phyloP scores from a whole-genome alignment of 2,329 filamentous ascomycete genomes.

The Pseudogymnoascus destructans region DNA sequence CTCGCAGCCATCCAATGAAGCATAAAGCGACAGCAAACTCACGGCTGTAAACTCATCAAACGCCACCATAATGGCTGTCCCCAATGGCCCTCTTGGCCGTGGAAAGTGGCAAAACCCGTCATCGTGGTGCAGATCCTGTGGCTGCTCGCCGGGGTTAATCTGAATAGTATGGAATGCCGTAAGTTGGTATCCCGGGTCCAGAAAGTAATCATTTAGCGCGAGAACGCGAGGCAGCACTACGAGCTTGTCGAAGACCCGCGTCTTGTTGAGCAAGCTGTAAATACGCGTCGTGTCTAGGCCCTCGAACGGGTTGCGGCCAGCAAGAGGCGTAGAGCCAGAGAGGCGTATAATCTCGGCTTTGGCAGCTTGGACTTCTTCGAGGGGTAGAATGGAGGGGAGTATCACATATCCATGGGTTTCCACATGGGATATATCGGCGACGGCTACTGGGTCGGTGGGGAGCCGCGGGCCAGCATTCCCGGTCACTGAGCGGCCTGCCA shows the following conservation, averaged over 20 bases:
- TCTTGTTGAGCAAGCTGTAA: slow-evolving; percentile 31
- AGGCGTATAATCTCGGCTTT: slow-evolving; percentile 27
- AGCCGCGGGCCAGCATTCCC: background rate
- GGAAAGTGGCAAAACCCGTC: slow-evolving; percentile 23
- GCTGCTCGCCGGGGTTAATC: slow-evolving; percentile 27
- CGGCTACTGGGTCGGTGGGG: background rate
- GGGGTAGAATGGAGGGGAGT: slow-evolving; percentile 26
- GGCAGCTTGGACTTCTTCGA: slow-evolving; percentile 25
- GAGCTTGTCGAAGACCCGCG: slow-evolving; percentile 29
- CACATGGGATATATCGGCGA: background rate
- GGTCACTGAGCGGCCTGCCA: background rate
- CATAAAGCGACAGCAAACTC: background rate
- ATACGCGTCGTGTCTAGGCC: slow-evolving; percentile 29
- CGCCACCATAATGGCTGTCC: slow-evolving; percentile 24
- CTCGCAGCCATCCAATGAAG: background rate
- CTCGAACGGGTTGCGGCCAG: slow-evolving; percentile 29
- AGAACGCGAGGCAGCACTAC: slow-evolving; percentile 28
- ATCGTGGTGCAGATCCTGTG: slow-evolving; percentile 29
- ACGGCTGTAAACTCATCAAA: slow-evolving; percentile 23
- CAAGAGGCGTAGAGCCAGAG: slow-evolving; percentile 24
- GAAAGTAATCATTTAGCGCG: slow-evolving; percentile 30
- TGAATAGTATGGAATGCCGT: slow-evolving; percentile 29
- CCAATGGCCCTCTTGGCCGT: slow-evolving; percentile 23
- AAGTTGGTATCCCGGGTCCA: slow-evolving; percentile 28
- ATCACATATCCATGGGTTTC: slow-evolving; percentile 28